Percentiles rank a stretch among this genome's conserved stretches.
Evolutionary conservation across 2,329 filamentous ascomycete genomes (phyloP).

Genomic region (Clonostachys rhizophaga): DNA sequence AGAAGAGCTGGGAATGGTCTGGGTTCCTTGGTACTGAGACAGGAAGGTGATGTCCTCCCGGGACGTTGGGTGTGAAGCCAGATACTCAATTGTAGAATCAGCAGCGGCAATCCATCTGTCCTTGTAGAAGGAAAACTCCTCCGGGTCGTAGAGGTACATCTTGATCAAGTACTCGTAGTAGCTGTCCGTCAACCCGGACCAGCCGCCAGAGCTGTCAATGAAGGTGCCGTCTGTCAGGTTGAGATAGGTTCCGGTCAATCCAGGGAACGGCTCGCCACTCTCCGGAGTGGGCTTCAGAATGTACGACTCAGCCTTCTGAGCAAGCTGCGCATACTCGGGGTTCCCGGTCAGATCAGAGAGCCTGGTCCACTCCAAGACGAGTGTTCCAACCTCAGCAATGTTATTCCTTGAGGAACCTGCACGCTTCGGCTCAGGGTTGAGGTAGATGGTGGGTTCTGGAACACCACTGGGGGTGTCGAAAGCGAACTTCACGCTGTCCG

Average conservation of each 20-base stretch:
- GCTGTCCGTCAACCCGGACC: conserved; percentile 72
- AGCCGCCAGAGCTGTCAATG: conserved; percentile 63
- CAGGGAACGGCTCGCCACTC: conserved; percentile 63
- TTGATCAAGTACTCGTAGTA: conserved; percentile 92
- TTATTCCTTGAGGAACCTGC: conserved; percentile 57
- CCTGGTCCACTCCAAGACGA: conserved; percentile 81
- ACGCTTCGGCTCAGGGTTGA: conserved; percentile 44
- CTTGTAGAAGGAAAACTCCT: conserved; percentile 58
- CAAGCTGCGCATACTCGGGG: conserved; percentile 58
- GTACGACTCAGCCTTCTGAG: conserved; percentile 64
- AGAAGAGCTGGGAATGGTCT: conserved; percentile 36
- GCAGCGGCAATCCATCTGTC: conserved; percentile 73
- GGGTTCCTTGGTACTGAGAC: conserved; percentile 46
- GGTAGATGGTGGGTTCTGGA: conserved; percentile 64
- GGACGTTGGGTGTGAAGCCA: conserved; percentile 62
- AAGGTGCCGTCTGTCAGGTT: conserved; percentile 63
- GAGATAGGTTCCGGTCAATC: conserved; percentile 67
- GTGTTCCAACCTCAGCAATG: conserved; percentile 70
- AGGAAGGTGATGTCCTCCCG: conserved; percentile 71
- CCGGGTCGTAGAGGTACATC: conserved; percentile 77
- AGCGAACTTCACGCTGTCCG: conserved; percentile 68
- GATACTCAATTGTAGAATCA: conserved; percentile 68
- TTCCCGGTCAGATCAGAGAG: conserved; percentile 73
- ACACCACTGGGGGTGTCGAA: conserved; percentile 75
- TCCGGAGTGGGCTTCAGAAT: conserved; percentile 57